These are phyloP conservation scores for Fusarium nelsonii DNA, from an alignment of 2,329 filamentous ascomycete species.

Conservation along the genomic window DNA sequence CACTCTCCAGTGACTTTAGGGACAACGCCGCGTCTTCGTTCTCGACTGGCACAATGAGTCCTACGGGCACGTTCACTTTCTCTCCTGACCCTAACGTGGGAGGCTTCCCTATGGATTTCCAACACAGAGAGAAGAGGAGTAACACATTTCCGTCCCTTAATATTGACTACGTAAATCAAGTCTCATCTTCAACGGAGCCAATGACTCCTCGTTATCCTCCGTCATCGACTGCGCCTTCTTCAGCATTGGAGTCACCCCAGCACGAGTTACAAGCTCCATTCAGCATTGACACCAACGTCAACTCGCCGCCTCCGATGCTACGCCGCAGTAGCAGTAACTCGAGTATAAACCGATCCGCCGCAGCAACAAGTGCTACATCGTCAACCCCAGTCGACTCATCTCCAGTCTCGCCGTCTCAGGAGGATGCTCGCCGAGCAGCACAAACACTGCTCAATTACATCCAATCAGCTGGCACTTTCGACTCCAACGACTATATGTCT, in stretches of 20 bases:
- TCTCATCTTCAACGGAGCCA: conserved; percentile 54
- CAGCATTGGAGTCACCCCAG: conserved; percentile 64
- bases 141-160: conserved; percentile 86
- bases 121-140: conserved; percentile 77
- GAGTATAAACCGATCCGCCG: conserved; percentile 50
- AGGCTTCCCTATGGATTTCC: conserved; percentile 71
- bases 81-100: conserved; percentile 79
- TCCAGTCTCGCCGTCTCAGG: conserved; percentile 78
- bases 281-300: conserved; percentile 59
- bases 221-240: conserved; percentile 62
- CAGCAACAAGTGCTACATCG: conserved; percentile 34
- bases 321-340: conserved; percentile 54
- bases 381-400: conserved; percentile 62
- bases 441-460: conserved; percentile 87
- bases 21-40: conserved; percentile 68
- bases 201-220: conserved; percentile 64
- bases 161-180: conserved; percentile 67
- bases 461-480: conserved; percentile 77
- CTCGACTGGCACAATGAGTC: conserved; percentile 78
- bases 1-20: conserved; percentile 50
- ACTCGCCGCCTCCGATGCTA: conserved; percentile 52
- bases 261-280: conserved; percentile 61
- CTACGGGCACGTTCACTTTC: conserved; percentile 79
- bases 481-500: conserved; percentile 80
- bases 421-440: conserved; percentile 85